Percentiles rank a stretch among this genome's conserved stretches.
phyloP scores from a whole-genome alignment of 495 filamentous ascomycete species.

The Daldinia decipiens region DNA sequence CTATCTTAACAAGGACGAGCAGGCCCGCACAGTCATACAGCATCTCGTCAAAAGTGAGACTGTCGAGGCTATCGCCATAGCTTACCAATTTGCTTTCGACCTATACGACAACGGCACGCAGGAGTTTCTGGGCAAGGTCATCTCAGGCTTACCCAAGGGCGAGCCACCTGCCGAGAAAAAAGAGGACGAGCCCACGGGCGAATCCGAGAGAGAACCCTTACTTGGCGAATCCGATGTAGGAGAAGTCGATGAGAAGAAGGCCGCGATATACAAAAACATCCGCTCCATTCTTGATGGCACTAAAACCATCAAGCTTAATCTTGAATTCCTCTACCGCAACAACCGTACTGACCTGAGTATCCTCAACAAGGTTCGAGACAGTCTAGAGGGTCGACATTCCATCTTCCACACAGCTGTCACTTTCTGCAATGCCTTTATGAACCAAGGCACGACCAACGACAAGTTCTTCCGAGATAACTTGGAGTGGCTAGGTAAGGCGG shows the following conservation, averaged over 20 bases:
- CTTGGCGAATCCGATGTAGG: slow-evolving; percentile 48
- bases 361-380: slow-evolving; percentile 95
- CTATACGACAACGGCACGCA: slow-evolving; percentile 98
- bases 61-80: slow-evolving; percentile 77
- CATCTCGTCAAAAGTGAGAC: slow-evolving; percentile 85
- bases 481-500: slow-evolving; percentile 97
- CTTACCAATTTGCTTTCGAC: slow-evolving; percentile 98
- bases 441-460: slow-evolving; percentile 97
- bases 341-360: slow-evolving; percentile 86
- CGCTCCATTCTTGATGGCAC: slow-evolving; percentile 88
- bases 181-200: slow-evolving; percentile 61
- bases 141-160: slow-evolving; percentile 74
- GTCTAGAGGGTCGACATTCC: slow-evolving; percentile 92
- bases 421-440: slow-evolving; percentile 98
- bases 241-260: slow-evolving; percentile 58
- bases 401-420: slow-evolving; percentile 98
- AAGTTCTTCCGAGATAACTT: slow-evolving; percentile 97
- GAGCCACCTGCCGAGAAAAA: slow-evolving; percentile 63
- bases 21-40: slow-evolving; percentile 87
- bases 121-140: slow-evolving; percentile 92
- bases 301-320: slow-evolving; percentile 89
- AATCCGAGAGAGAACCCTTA: slow-evolving; percentile 58
- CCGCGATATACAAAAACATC: slow-evolving; percentile 78
- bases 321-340: slow-evolving; percentile 96
- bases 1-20: slow-evolving; percentile 89